phyloP scores from a whole-genome alignment of 73 alveolate species.

The Tetrahymena thermophila region DNA sequence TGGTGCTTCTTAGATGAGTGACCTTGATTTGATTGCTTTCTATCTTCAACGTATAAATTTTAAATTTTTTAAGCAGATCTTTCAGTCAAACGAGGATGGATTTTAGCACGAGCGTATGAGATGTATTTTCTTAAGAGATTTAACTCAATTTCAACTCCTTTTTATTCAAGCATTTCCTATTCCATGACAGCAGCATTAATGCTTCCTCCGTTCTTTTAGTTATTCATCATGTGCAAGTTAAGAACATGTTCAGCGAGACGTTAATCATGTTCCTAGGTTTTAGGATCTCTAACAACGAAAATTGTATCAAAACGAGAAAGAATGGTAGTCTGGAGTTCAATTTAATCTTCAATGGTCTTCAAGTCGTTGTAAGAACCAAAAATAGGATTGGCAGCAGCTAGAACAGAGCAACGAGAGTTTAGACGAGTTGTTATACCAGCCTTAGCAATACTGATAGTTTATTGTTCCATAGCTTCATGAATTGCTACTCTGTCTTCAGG shows the following conservation, averaged over 20 bases:
- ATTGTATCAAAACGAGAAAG: conserved; percentile 99
- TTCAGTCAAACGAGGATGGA: conserved; percentile 86
- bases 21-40: conserved; percentile 64
- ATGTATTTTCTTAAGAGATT: conserved; percentile 85
- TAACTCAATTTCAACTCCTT: conserved; percentile 63
- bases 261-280: conserved; percentile 91
- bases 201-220: background rate
- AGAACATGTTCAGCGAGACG: conserved; percentile 94
- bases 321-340: conserved; percentile 98
- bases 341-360: conserved; percentile 93
- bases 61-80: conserved; percentile 86
- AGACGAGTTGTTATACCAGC: conserved; percentile 99
- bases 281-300: conserved; percentile 96
- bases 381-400: conserved; percentile 99
- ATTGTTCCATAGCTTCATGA: conserved; percentile 99
- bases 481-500: conserved; percentile 99
- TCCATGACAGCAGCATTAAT: conserved; percentile 52
- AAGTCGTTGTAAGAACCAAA: conserved; percentile 98
- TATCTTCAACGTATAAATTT: conserved; percentile 90
- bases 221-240: conserved; percentile 69
- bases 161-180: conserved; percentile 46
- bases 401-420: conserved; percentile 92
- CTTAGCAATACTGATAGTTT: conserved; percentile 98
- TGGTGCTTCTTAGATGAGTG: conserved; percentile 62
- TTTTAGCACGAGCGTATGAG: conserved; percentile 78